A percentile compares a stretch with the other conserved stretches of the same genome.
Conservation (phyloP, 768 basidiomycete species). For the Boletus insuetus region DNA sequence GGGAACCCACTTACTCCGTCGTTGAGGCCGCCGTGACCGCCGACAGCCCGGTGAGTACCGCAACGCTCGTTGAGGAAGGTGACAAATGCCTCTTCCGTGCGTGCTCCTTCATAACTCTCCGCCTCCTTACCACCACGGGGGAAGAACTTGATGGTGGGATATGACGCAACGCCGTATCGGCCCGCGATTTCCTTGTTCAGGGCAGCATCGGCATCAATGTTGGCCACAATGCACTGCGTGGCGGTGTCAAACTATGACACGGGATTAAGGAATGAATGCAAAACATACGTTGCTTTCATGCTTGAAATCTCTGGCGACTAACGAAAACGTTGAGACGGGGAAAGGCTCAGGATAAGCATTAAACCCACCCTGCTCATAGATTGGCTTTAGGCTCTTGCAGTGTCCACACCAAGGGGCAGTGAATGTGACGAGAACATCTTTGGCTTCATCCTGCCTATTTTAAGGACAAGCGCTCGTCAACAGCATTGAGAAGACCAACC, state of each 20-base stretch:
- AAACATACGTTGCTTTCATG: slow-evolving; percentile 65
- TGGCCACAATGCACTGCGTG: slow-evolving; percentile 79
- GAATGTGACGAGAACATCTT: slow-evolving; percentile 84
- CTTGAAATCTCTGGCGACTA: slow-evolving; percentile 77
- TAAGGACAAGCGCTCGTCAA: not conserved
- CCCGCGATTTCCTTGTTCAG: slow-evolving; percentile 68
- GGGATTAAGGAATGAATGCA: not conserved
- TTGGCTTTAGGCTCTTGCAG: slow-evolving; percentile 89
- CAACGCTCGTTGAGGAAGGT: slow-evolving; percentile 82
- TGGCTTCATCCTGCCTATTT: slow-evolving; percentile 51
- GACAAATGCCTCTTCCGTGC: slow-evolving; percentile 75
- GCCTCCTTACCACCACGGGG: slow-evolving; percentile 64
- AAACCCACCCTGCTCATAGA: slow-evolving; percentile 68
- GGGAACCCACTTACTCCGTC: slow-evolving; percentile 47
- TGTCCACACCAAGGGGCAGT: slow-evolving; percentile 92
- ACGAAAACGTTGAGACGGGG: not conserved
- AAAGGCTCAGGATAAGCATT: not conserved
- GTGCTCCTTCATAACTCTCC: slow-evolving; percentile 64
- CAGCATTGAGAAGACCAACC: slow-evolving; percentile 36
- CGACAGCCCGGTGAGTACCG: slow-evolving; percentile 78
- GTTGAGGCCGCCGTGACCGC: slow-evolving; percentile 63
- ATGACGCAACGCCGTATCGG: slow-evolving; percentile 73
- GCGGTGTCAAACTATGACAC: slow-evolving; percentile 5
- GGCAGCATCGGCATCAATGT: slow-evolving; percentile 85
- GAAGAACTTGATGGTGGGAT: slow-evolving; percentile 97